Evolutionary conservation across 805 yeast species (phyloP).

Genomic region (Yarrowia sp.): DNA sequence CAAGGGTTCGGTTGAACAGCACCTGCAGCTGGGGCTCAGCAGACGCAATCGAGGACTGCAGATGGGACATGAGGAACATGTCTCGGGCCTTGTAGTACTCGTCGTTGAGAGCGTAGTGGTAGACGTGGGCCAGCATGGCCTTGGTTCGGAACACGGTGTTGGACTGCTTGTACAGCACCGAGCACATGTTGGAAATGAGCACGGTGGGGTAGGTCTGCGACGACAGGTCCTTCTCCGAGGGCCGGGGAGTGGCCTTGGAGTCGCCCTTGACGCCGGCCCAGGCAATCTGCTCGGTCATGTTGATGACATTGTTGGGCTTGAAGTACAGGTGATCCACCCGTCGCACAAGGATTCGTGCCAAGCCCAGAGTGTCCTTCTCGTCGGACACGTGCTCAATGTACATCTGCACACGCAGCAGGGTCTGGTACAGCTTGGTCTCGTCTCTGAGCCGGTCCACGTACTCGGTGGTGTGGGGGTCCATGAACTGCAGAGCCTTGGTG

Average conservation of each 20-base stretch:
- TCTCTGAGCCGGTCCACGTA: conserved; percentile 89
- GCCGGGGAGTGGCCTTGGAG: conserved; percentile 51
- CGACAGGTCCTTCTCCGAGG: conserved; percentile 46
- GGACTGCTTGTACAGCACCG: conserved; percentile 69
- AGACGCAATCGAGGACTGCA: conserved; percentile 80
- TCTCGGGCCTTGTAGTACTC: conserved; percentile 85
- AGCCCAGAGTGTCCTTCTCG: conserved; percentile 42
- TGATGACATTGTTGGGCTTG: conserved; percentile 81
- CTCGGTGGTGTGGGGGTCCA: conserved; percentile 95
- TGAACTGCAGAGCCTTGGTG: conserved; percentile 80
- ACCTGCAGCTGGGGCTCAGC: conserved; percentile 90
- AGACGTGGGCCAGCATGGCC: conserved; percentile 84
- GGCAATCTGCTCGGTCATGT: conserved; percentile 72
- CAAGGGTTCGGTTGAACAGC: conserved; percentile 91
- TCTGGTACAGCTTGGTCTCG: conserved; percentile 75
- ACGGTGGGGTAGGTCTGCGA: conserved; percentile 56
- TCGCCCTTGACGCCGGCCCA: conserved; percentile 62
- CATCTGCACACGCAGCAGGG: conserved; percentile 83
- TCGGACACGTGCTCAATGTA: conserved; percentile 70
- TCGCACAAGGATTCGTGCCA: conserved; percentile 74
- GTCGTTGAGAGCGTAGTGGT: conserved; percentile 89
- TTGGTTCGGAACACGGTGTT: conserved; percentile 76
- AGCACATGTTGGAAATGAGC: conserved; percentile 69
- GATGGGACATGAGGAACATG: conserved; percentile 82
- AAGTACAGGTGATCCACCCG: conserved; percentile 92